Base-by-base conservation (phyloP, 768 basidiomycete species). In the Termitomyces bulborhizus region DNA sequence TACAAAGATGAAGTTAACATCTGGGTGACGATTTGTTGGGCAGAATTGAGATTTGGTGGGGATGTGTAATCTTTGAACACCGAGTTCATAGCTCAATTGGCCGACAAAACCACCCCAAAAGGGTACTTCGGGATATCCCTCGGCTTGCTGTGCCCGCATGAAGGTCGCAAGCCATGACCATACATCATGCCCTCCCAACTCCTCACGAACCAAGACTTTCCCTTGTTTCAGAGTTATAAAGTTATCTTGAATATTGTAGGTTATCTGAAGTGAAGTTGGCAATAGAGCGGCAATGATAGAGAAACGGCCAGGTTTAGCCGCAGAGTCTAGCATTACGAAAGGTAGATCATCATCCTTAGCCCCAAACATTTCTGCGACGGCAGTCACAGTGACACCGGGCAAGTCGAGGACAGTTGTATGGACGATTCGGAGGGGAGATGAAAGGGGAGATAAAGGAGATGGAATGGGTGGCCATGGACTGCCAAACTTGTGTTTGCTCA, bases 31-130 rank as follows among this genome's bases (percentile, higher is more conserved):
- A 46, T 64, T 66, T 36, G 54, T 40, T 46, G 58, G 55, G 21
- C 36, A n/a, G 36, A 12, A 32, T 45, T 57, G 31, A 55, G 65
- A 16, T 61, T 45, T 54, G 37, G 76, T 66, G 52, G 75, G 69
- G 48, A 85, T 71, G 21, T 72, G 66, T 26, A 90, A 68, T 6
- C 81, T 74, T 43, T 78, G 69, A 5, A 85, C 77, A 12, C 90
- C 91, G 16, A 91, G 73, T 66, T 92, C 91, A 63, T 93, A 93
- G 61, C 86, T 88, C 56, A 93, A 69, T 56, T 80, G 83, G 8
- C 91, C 91, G 24, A 92, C 68, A 13, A 93, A 72, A 24, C 91
- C 91, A 36, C 90, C 91, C 88, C 90, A 91, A 66, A 93, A 93
- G 0, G 90, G 90, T 43, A 83, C 66, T 9, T 82, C 76, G 6